These are phyloP conservation scores for Thraustochytrium striatum DNA, from an alignment of 352 stramenopile genomes.

Conservation along the genomic window DNA sequence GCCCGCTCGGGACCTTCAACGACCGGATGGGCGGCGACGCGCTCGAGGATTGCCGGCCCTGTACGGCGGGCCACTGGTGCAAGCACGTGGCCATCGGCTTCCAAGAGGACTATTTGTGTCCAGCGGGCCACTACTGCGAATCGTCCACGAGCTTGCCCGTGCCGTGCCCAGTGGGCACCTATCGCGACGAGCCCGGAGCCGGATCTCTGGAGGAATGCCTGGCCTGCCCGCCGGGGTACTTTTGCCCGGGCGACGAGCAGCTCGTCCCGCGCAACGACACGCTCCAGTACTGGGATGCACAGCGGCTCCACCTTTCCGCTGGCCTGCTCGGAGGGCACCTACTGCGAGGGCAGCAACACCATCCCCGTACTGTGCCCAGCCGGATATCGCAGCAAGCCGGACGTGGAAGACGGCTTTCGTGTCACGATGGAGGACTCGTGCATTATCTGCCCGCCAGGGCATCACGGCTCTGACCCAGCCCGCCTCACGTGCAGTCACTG, in stretches of 20 bases:
- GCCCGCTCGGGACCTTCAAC: conserved; percentile 47
- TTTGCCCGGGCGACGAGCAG: conserved; percentile 47
- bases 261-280: neutral
- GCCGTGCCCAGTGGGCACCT: conserved; percentile 55
- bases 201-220: conserved; percentile 43
- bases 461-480: conserved; percentile 70
- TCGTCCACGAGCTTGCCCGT: conserved; percentile 27
- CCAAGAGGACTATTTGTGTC: conserved; percentile 52
- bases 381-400: conserved; percentile 62
- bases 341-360: conserved; percentile 23
- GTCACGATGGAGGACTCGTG: conserved; percentile 63
- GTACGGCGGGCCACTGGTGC: conserved; percentile 41
- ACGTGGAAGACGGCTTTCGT: conserved; percentile 60
- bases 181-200: conserved; percentile 47
- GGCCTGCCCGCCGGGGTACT: conserved; percentile 54
- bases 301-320: conserved; percentile 57
- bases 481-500: conserved; percentile 68
- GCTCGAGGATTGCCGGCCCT: conserved; percentile 16
- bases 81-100: conserved; percentile 43
- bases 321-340: conserved; percentile 65
- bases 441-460: conserved; percentile 69
- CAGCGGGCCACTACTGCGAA: conserved; percentile 53
- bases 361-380: conserved; percentile 67
- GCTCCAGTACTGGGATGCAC: conserved; percentile 34
- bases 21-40: neutral